Evolutionary conservation across 257 asterid species (phyloP).

Genomic region (Jacaranda mimosifolia): DNA sequence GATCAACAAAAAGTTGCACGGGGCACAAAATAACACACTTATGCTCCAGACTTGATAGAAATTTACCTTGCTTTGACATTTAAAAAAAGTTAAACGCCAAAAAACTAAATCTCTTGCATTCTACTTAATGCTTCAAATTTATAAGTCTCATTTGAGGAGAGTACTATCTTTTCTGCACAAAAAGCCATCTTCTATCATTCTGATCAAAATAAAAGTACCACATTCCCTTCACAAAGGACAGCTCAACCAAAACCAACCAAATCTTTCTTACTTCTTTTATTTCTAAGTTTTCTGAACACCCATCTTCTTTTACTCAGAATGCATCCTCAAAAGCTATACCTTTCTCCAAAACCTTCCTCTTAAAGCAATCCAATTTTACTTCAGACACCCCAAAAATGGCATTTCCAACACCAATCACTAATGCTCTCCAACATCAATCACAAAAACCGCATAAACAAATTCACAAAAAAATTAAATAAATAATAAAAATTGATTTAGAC

Average conservation of each 20-base stretch:
- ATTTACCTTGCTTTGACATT: not conserved
- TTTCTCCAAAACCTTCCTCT: not conserved
- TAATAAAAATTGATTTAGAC: slow-evolving; percentile 36
- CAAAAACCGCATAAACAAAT: not conserved
- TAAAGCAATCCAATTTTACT: not conserved
- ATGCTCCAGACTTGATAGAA: not conserved
- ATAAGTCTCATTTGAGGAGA: slow-evolving; percentile 3
- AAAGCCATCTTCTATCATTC: not conserved
- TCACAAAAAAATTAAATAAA: not conserved
- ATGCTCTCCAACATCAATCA: not conserved
- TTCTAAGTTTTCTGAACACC: not conserved
- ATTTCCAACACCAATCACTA: too few species aligned
- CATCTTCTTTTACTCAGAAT: not conserved
- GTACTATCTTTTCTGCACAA: slow-evolving; percentile 16
- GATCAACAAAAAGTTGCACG: not conserved
- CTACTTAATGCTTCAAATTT: slow-evolving; percentile 1
- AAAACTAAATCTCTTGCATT: not conserved
- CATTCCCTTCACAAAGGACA: slow-evolving; percentile 15
- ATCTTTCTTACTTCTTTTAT: not conserved
- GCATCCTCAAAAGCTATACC: slow-evolving; percentile 6
- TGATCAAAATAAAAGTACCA: not conserved
- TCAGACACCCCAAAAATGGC: not conserved
- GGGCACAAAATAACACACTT: not conserved
- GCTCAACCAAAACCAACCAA: not conserved
- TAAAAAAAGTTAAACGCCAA: slow-evolving; percentile 1